phyloP scores from a whole-genome alignment of 1,139 yeast genomes.

The Magnusiomyces tetraspermus region DNA sequence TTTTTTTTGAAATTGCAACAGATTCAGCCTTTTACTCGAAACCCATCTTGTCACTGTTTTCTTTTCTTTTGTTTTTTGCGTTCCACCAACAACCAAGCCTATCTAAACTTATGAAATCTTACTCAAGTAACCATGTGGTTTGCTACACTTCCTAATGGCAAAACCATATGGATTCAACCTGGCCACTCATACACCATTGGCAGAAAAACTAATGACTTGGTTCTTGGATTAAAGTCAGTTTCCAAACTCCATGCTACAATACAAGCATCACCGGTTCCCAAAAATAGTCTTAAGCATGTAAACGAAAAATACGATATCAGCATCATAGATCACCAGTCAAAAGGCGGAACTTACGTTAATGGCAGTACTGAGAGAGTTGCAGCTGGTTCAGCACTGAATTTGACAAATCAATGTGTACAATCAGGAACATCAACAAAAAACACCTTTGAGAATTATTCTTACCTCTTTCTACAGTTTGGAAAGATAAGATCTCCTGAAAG shows the following conservation, averaged over 20 bases:
- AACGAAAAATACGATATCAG: neutral
- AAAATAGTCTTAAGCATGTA: no score
- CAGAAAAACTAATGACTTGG: neutral
- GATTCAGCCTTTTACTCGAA: no score
- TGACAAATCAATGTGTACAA: neutral
- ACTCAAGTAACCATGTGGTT: neutral
- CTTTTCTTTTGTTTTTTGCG: neutral
- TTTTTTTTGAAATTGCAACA: no score
- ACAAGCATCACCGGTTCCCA: neutral
- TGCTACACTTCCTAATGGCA: neutral
- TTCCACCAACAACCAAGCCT: no score
- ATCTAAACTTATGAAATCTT: no score
- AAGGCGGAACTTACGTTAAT: constrained; percentile 1
- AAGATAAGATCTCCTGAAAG: neutral
- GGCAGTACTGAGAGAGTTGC: neutral
- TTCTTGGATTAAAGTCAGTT: neutral
- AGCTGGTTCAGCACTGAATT: neutral
- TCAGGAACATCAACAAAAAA: neutral
- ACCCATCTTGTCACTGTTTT: neutral
- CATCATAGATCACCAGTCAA: neutral
- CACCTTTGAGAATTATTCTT: neutral
- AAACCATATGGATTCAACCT: neutral
- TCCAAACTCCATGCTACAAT: constrained; percentile 1
- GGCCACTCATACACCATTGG: neutral
- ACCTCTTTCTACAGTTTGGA: neutral